A percentile compares a stretch with the other conserved stretches of the same genome.
These are phyloP conservation scores for Lactifluus rugatus DNA, from an alignment of 768 basidiomycete genomes.

Conservation along the genomic window DNA sequence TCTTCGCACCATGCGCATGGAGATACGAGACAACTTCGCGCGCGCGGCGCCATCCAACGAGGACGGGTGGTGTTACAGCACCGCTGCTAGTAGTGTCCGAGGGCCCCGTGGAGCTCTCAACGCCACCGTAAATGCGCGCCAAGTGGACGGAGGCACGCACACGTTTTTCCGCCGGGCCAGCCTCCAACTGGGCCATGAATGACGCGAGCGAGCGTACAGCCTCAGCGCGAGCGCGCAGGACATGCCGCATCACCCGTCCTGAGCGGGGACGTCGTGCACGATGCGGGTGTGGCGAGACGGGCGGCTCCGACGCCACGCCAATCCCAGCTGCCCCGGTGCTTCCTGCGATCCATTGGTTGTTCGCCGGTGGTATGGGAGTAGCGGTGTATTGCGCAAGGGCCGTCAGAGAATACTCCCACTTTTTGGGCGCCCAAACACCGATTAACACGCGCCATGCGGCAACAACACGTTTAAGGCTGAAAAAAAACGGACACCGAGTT, in stretches of 20 bases:
- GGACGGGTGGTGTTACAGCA: conserved; percentile 20
- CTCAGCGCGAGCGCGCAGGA: conserved; percentile 76
- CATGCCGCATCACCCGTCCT: conserved; percentile 79
- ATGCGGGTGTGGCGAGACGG: conserved; percentile 18
- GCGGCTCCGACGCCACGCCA: conserved; percentile 19
- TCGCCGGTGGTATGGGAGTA: conserved; percentile 55
- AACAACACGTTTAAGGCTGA: conserved; percentile 67
- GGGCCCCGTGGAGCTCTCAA: conserved; percentile 24
- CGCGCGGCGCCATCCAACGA: conserved; percentile 50
- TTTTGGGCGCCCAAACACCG: conserved; percentile 84
- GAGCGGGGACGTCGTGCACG: conserved; percentile 50
- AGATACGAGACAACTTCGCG: conserved; percentile 68
- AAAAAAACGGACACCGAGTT: background rate
- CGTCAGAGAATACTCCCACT: conserved; percentile 70
- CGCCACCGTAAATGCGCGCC: conserved; percentile 33
- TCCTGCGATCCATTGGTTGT: conserved; percentile 61
- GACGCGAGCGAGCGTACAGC: conserved; percentile 66
- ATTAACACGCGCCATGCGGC: conserved; percentile 97
- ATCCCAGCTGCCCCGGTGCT: conserved; percentile 25
- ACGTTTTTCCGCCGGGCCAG: conserved; percentile 34
- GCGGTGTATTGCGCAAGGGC: conserved; percentile 66
- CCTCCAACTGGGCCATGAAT: conserved; percentile 58
- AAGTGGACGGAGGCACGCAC: conserved; percentile 44
- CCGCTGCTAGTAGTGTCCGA: conserved; percentile 25
- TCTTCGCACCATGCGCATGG: conserved; percentile 59